phyloP scores from a whole-genome alignment of 805 yeast genomes.

The Myxozyma melibiosi region DNA sequence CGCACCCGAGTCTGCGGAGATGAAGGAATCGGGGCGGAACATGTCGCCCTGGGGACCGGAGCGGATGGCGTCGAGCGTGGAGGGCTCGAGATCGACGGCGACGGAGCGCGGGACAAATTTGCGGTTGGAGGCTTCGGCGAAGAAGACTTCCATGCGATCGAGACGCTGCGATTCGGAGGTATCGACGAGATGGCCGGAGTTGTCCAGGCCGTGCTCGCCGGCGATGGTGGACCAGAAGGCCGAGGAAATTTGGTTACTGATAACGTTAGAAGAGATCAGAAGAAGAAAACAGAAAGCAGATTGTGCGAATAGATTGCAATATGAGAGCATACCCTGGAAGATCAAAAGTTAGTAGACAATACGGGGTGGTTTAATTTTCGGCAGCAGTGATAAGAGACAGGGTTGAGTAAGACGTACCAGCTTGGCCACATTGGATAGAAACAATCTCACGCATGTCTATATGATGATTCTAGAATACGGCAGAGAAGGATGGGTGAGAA shows the following conservation, averaged over 20 bases:
- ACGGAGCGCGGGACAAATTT: conserved; percentile 94
- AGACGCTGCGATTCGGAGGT: conserved; percentile 41
- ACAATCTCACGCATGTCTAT: conserved; percentile 49
- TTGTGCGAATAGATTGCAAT: neutral
- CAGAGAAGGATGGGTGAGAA: neutral
- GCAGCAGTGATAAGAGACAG: conserved; percentile 1
- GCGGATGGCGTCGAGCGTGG: conserved; percentile 84
- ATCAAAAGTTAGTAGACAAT: neutral
- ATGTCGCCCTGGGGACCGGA: conserved; percentile 79
- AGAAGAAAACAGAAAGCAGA: neutral
- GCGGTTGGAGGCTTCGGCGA: conserved; percentile 81
- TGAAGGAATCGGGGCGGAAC: conserved; percentile 89
- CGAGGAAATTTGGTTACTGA: conserved; percentile 46
- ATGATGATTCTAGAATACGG: too few species aligned
- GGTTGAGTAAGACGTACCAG: conserved; percentile 41
- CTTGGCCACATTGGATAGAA: conserved; percentile 50
- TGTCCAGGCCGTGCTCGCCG: conserved; percentile 47
- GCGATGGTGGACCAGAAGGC: conserved; percentile 49
- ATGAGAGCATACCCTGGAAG: conserved; percentile 7
- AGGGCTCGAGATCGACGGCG: conserved; percentile 90
- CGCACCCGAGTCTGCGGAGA: conserved; percentile 88
- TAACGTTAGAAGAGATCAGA: neutral
- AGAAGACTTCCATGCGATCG: conserved; percentile 75
- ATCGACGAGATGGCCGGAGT: conserved; percentile 41
- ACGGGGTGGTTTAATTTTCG: neutral